Percentiles rank a stretch among this genome's conserved stretches.
phyloP scores from a whole-genome alignment of 2,329 filamentous ascomycete genomes.

The Aspergillus felis region DNA sequence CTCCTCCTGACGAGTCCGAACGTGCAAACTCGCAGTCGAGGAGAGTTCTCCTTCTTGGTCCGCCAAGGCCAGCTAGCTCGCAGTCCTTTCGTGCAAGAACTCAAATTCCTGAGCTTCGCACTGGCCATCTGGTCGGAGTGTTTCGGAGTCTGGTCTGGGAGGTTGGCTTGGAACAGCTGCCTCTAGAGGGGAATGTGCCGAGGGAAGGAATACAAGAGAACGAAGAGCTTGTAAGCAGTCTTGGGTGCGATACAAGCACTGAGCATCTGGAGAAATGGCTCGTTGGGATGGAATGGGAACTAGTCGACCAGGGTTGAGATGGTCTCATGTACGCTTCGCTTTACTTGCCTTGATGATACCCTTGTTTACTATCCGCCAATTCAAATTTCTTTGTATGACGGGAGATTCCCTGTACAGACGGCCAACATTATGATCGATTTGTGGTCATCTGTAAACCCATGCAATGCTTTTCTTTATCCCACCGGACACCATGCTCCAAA shows the following conservation, averaged over 20 bases:
- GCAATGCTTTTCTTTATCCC: background rate
- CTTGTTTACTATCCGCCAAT: background rate
- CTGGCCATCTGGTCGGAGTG: constrained; percentile 27
- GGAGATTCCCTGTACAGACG: background rate
- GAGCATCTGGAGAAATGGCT: constrained; percentile 23
- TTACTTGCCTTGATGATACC: background rate
- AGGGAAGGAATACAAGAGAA: background rate
- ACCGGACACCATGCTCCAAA: background rate
- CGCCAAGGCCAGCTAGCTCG: constrained; percentile 3
- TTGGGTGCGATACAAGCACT: background rate
- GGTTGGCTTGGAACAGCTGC: constrained; percentile 22
- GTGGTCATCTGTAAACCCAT: background rate
- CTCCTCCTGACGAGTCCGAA: background rate
- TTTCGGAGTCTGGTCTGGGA: constrained; percentile 34
- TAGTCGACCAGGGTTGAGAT: constrained; percentile 14
- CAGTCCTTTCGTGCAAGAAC: background rate
- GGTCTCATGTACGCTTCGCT: background rate
- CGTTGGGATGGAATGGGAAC: constrained; percentile 39
- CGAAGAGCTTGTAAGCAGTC: background rate
- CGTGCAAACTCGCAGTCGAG: background rate
- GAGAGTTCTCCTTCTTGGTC: constrained; percentile 28
- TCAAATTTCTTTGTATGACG: background rate
- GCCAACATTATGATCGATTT: background rate
- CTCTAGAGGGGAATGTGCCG: background rate
- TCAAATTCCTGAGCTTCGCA: constrained; percentile 7